Evolutionary conservation across 768 basidiomycete genomes (phyloP).

Genomic region (Boletus subparvulus): DNA sequence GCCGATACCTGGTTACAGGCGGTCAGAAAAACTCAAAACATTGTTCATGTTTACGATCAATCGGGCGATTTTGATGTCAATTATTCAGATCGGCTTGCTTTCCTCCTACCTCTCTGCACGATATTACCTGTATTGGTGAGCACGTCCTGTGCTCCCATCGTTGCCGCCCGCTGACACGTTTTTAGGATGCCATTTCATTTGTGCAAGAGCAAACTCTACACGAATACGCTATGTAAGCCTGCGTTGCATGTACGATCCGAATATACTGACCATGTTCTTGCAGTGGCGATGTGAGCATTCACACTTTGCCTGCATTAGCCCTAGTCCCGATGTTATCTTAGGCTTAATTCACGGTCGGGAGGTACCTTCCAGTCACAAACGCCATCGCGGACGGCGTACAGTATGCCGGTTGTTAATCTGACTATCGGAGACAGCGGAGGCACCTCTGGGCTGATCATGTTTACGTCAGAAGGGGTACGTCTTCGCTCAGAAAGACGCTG

Average conservation of each 20-base stretch:
- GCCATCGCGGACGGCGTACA: slow-evolving; percentile 1
- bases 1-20: background rate
- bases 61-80: slow-evolving; percentile 20
- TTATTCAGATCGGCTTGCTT: slow-evolving; percentile 19
- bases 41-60: slow-evolving; percentile 20
- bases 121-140: slow-evolving; percentile 20
- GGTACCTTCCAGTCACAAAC: background rate
- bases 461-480: slow-evolving; percentile 4
- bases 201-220: slow-evolving; percentile 25
- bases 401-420: slow-evolving; percentile 8
- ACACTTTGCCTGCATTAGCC: background rate
- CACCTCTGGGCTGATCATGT: background rate
- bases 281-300: slow-evolving; percentile 18
- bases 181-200: slow-evolving; percentile 22
- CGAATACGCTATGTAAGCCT: slow-evolving; percentile 20
- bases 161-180: background rate
- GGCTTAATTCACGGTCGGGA: slow-evolving; percentile 16
- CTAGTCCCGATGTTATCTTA: background rate
- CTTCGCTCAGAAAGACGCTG: background rate
- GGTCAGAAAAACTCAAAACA: slow-evolving; percentile 11
- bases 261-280: background rate
- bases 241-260: background rate
- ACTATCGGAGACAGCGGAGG: background rate
- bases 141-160: background rate
- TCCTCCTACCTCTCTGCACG: slow-evolving; percentile 11